phyloP scores from a whole-genome alignment of 495 filamentous ascomycete species.

The Penicillium coffeae region DNA sequence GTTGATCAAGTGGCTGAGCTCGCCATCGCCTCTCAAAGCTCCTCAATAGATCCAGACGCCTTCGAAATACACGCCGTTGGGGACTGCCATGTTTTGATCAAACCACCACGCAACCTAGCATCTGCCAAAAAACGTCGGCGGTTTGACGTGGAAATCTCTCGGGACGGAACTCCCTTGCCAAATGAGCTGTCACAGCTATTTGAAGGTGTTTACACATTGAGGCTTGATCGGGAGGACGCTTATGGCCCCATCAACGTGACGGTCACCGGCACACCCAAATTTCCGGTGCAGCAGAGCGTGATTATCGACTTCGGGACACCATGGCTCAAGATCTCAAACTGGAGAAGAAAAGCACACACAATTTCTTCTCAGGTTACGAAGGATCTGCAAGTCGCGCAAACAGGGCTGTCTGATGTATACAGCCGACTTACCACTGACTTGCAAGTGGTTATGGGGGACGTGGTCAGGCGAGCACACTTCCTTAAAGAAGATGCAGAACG shows the following conservation, averaged over 20 bases:
- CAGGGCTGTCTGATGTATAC: slow-evolving; percentile 37
- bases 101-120: slow-evolving; percentile 48
- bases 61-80: slow-evolving; percentile 62
- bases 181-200: slow-evolving; percentile 51
- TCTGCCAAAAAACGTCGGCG: slow-evolving; percentile 45
- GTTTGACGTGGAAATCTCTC: slow-evolving; percentile 50
- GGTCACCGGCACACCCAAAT: slow-evolving; percentile 49
- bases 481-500: slow-evolving; percentile 30
- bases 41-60: slow-evolving; percentile 21
- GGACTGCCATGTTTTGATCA: slow-evolving; percentile 58
- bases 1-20: slow-evolving; percentile 19
- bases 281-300: slow-evolving; percentile 50
- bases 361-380: slow-evolving; percentile 40
- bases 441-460: slow-evolving; percentile 46
- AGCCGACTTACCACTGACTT: slow-evolving; percentile 49
- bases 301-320: slow-evolving; percentile 58
- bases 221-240: slow-evolving; percentile 55
- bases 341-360: slow-evolving; percentile 47
- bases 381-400: slow-evolving; percentile 44
- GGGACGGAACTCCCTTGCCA: slow-evolving; percentile 38
- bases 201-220: slow-evolving; percentile 56
- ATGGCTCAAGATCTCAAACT: slow-evolving; percentile 56
- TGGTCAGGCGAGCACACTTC: slow-evolving; percentile 39
- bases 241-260: slow-evolving; percentile 56
- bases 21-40: slow-evolving; percentile 10